phyloP scores from a whole-genome alignment of 345 rosid genomes.

The Murraya paniculata region DNA sequence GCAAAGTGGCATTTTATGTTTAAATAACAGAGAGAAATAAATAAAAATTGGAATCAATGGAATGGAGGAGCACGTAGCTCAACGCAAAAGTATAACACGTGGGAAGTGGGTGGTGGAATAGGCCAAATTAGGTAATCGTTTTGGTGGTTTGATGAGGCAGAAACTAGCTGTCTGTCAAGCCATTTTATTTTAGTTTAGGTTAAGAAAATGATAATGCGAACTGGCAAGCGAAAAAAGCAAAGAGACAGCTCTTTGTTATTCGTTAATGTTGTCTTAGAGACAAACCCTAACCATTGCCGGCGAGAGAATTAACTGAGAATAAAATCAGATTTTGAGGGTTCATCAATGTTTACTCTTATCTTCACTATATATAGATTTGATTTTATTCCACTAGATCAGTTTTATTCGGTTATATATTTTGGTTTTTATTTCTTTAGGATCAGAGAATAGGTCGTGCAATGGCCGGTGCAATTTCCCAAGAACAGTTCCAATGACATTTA shows the following conservation, averaged over 20 bases:
- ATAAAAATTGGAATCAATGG: not conserved
- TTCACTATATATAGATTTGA: slow-evolving; percentile 9
- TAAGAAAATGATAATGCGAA: not conserved
- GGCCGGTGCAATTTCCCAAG: slow-evolving; percentile 29
- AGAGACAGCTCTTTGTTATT: not conserved
- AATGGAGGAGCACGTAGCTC: not conserved
- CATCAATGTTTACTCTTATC: not conserved
- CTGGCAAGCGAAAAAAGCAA: not conserved
- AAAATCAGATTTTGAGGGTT: slow-evolving; percentile 26
- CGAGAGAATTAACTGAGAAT: slow-evolving; percentile 18
- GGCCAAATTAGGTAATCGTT: not conserved
- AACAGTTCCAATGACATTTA: not conserved
- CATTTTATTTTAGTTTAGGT: not conserved
- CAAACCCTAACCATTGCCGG: not conserved
- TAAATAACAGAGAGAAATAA: too few species aligned
- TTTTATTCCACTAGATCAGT: slow-evolving; percentile 9
- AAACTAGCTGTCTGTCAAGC: slow-evolving; percentile 6
- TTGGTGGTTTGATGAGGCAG: not conserved
- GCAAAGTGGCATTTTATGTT: too few species aligned
- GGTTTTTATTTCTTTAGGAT: not conserved
- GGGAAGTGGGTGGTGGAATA: not conserved
- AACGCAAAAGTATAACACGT: not conserved
- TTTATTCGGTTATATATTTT: not conserved
- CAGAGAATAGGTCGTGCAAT: slow-evolving; percentile 32
- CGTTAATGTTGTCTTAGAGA: not conserved